phyloP scores from a whole-genome alignment of 2,329 filamentous ascomycete species.

The Dactylellina haptotyla region DNA sequence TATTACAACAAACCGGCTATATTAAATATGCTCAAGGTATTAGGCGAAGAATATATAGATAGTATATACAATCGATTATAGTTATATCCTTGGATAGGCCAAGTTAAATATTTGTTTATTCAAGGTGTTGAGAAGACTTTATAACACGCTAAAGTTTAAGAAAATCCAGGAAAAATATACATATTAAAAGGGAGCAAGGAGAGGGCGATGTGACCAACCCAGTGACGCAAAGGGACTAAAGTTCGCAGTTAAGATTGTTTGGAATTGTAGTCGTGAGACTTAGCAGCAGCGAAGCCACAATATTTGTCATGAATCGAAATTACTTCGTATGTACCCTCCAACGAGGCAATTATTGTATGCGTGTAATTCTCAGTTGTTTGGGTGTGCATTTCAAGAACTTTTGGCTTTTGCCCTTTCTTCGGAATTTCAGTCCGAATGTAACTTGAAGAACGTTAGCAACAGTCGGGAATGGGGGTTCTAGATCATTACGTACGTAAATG shows the following conservation, averaged over 20 bases:
- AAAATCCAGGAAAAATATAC: neutral
- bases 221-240: no score
- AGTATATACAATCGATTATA: constrained; percentile 22
- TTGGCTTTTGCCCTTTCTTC: constrained; percentile 77
- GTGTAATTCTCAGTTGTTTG: constrained; percentile 83
- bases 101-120: no score
- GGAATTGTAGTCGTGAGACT: constrained; percentile 25
- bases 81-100: no score
- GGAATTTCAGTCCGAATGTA: constrained; percentile 91
- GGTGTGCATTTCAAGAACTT: constrained; percentile 88
- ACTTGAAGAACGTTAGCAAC: constrained; percentile 59
- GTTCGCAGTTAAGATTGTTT: constrained; percentile 14
- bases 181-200: neutral
- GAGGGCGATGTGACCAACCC: no score
- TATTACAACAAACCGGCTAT: constrained; percentile 6
- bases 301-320: constrained; percentile 93
- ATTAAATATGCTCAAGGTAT: neutral
- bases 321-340: constrained; percentile 97
- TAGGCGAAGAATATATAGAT: constrained; percentile 17
- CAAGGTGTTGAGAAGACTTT: neutral
- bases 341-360: constrained; percentile 83
- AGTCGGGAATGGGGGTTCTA: constrained; percentile 7
- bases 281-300: constrained; percentile 71
- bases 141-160: neutral
- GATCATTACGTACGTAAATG: constrained; percentile 76